Conservation (phyloP, 139 green algal genomes). For the Chlorella sp. region DNA sequence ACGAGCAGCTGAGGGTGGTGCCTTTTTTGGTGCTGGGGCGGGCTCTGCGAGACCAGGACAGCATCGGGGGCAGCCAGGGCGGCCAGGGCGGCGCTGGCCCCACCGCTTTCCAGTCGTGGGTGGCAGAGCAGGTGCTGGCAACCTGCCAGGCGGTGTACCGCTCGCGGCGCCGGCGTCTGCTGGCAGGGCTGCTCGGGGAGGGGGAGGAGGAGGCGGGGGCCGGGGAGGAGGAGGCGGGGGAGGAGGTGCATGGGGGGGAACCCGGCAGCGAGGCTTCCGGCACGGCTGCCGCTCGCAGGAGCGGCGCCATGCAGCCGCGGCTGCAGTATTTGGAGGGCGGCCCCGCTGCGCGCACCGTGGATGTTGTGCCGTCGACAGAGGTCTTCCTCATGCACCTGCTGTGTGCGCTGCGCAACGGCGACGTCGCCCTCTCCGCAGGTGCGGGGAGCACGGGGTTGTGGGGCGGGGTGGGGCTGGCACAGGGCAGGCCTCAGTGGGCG, state of each 20-base stretch:
- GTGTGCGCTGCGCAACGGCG: neutral
- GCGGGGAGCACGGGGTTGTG: neutral
- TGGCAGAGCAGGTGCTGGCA: neutral
- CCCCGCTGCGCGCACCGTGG: neutral
- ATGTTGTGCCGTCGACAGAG: neutral
- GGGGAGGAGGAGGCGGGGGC: neutral
- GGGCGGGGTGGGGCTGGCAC: too few relatives aligned
- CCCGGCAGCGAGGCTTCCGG: neutral
- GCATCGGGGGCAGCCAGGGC: too few relatives aligned
- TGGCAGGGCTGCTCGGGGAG: neutral
- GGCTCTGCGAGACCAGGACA: neutral
- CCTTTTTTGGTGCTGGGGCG: neutral
- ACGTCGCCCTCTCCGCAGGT: neutral
- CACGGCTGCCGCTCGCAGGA: neutral
- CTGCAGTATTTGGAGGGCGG: neutral
- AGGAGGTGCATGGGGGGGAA: too few relatives aligned
- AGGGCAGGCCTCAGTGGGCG: too few relatives aligned
- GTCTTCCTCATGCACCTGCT: neutral
- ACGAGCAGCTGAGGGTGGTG: conserved; percentile 1
- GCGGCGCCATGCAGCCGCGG: neutral
- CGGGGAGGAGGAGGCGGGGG: neutral
- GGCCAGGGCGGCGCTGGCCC: neutral
- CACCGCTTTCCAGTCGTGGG: neutral
- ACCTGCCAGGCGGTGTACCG: neutral
- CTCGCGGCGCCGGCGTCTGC: neutral